Evolutionary conservation across 176 grass and related monocot genomes (phyloP).

Genomic region (Aegilops bicornis): DNA sequence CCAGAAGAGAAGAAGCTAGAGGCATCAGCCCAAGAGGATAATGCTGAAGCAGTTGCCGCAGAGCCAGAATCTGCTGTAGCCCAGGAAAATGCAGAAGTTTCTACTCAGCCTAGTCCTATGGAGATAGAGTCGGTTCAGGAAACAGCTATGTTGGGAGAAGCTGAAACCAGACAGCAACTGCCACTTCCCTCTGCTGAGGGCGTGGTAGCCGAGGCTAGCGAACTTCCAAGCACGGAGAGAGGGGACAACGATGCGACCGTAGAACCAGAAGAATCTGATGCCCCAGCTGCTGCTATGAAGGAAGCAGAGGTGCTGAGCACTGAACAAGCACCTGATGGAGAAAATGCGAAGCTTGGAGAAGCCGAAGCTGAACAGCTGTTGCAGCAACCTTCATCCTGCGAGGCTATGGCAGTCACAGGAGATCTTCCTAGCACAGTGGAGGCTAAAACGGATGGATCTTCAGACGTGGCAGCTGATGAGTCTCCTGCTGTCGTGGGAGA

Average conservation of each 20-base stretch:
- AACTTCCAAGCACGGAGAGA: not conserved
- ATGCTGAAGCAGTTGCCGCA: no score
- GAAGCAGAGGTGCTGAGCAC: not conserved
- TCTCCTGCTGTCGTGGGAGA: not conserved
- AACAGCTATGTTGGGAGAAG: not conserved
- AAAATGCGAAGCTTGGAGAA: not conserved
- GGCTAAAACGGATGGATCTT: not conserved
- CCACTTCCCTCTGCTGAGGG: not conserved
- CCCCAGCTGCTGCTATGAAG: not conserved
- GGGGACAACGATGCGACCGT: no score
- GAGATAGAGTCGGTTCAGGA: not conserved
- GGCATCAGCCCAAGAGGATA: no score
- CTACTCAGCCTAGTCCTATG: not conserved
- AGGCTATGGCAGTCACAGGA: not conserved
- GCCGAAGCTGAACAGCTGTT: not conserved
- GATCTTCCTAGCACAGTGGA: not conserved
- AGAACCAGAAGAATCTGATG: no score
- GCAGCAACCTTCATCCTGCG: slow-evolving; percentile 3
- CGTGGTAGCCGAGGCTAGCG: not conserved
- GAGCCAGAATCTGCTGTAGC: no score
- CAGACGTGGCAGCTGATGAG: not conserved
- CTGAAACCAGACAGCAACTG: not conserved
- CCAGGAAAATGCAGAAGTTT: not conserved
- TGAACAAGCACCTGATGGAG: not conserved
- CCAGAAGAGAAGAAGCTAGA: no score